Evolutionary conservation across 192 early-diverging fungal genomes (phyloP).

Genomic region (Coemansia sp.): DNA sequence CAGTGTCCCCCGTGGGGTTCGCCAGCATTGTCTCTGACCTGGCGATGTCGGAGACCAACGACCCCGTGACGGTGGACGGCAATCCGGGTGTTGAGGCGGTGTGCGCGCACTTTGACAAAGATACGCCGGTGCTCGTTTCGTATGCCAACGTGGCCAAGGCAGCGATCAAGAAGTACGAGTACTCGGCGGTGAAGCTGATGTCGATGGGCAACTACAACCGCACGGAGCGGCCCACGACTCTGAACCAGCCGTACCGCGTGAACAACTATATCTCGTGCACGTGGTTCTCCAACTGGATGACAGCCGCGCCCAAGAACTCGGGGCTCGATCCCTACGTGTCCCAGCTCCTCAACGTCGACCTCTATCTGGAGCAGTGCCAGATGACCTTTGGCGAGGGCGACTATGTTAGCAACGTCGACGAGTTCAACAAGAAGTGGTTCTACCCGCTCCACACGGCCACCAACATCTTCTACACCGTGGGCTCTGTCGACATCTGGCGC

Average conservation of each 20-base stretch:
- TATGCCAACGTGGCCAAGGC: constrained; percentile 10
- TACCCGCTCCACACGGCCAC: constrained; percentile 10
- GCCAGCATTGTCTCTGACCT: constrained; percentile 12
- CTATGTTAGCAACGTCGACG: constrained; percentile 10
- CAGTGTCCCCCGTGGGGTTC: constrained; percentile 2
- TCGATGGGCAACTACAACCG: constrained; percentile 20
- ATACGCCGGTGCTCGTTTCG: neutral
- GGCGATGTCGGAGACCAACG: neutral
- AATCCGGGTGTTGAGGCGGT: neutral
- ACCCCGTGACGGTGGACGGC: neutral
- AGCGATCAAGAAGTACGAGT: neutral
- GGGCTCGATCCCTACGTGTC: constrained; percentile 32
- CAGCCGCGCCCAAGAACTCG: constrained; percentile 23
- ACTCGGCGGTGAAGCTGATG: neutral
- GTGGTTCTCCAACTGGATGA: constrained; percentile 62
- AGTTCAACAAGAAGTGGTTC: constrained; percentile 30
- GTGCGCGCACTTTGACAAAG: constrained; percentile 7
- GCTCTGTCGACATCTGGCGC: constrained; percentile 22
- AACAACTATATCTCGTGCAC: constrained; percentile 62
- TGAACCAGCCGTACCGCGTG: constrained; percentile 30
- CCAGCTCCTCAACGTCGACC: constrained; percentile 16
- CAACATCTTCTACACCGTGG: constrained; percentile 36
- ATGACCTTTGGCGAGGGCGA: constrained; percentile 33
- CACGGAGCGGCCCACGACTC: constrained; percentile 3
- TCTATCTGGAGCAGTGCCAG: constrained; percentile 25